A percentile compares a stretch with the other conserved stretches of the same genome.
Evolutionary conservation across 73 alveolate species (phyloP).

Genomic region (Paramecium octaurelia): DNA sequence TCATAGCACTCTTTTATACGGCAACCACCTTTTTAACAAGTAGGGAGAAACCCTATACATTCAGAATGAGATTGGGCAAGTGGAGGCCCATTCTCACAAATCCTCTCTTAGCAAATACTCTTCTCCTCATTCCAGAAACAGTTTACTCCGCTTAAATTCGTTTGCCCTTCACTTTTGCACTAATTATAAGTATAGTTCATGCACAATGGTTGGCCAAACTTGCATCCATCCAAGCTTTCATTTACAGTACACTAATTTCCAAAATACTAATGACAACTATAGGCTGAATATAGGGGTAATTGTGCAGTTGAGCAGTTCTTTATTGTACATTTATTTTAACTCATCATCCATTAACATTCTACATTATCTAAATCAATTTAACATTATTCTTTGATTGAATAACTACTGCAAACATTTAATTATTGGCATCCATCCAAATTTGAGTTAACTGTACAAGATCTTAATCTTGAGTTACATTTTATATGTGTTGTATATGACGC

Average conservation of each 20-base stretch:
- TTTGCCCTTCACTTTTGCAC: neutral
- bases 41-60: neutral
- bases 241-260: neutral
- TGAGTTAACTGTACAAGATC: neutral
- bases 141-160: neutral
- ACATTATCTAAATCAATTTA: neutral
- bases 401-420: neutral
- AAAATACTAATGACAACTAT: neutral
- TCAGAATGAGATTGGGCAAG: neutral
- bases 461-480: neutral
- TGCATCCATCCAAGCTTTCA: neutral
- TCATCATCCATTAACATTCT: neutral
- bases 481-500: neutral
- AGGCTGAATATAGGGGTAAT: neutral
- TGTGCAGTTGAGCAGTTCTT: neutral
- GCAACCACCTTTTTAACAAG: neutral
- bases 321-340: neutral
- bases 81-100: neutral
- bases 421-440: neutral
- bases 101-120: neutral
- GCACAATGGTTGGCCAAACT: neutral
- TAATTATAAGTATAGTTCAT: neutral
- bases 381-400: neutral
- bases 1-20: neutral
- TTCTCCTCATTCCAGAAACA: neutral